phyloP scores from a whole-genome alignment of 2,329 filamentous ascomycete species.

The Aspergillus floridensis region DNA sequence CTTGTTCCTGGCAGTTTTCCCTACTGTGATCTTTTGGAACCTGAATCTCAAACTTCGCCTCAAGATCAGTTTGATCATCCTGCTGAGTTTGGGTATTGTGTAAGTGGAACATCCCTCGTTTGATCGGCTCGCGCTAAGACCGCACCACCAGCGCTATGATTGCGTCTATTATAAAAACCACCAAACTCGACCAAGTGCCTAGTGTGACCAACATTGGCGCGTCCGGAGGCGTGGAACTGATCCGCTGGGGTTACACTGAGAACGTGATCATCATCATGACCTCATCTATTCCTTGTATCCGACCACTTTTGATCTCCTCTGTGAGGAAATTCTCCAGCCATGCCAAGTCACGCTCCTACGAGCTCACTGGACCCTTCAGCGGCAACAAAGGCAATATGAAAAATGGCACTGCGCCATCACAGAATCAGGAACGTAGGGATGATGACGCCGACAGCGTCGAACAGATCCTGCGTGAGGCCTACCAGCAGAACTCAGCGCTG shows the following conservation, averaged over 20 bases:
- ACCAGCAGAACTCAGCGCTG: constrained; percentile 8
- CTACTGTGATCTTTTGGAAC: constrained; percentile 30
- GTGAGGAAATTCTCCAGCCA: constrained; percentile 30
- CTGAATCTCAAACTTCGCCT: constrained; percentile 29
- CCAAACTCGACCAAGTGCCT: constrained; percentile 25
- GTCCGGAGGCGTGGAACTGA: constrained; percentile 24
- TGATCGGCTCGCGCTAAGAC: not conserved
- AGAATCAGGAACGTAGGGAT: constrained; percentile 10
- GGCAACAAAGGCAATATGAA: constrained; percentile 16
- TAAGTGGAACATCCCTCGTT: constrained; percentile 9
- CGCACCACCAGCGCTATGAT: constrained; percentile 25
- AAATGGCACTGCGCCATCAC: constrained; percentile 19
- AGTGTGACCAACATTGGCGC: constrained; percentile 28
- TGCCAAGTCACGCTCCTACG: constrained; percentile 26
- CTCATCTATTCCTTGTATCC: constrained; percentile 31
- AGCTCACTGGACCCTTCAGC: constrained; percentile 26
- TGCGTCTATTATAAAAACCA: constrained; percentile 34
- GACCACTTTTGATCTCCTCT: constrained; percentile 30
- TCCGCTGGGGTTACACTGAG: constrained; percentile 32
- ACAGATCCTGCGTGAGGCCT: constrained; percentile 21
- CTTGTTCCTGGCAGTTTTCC: constrained; percentile 30
- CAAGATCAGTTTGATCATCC: constrained; percentile 27
- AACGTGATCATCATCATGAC: constrained; percentile 32
- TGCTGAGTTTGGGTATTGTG: constrained; percentile 30
- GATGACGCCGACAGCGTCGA: constrained; percentile 26